Evolutionary conservation across 345 rosid genomes (phyloP).

Genomic region (Hibiscus mutabilis): DNA sequence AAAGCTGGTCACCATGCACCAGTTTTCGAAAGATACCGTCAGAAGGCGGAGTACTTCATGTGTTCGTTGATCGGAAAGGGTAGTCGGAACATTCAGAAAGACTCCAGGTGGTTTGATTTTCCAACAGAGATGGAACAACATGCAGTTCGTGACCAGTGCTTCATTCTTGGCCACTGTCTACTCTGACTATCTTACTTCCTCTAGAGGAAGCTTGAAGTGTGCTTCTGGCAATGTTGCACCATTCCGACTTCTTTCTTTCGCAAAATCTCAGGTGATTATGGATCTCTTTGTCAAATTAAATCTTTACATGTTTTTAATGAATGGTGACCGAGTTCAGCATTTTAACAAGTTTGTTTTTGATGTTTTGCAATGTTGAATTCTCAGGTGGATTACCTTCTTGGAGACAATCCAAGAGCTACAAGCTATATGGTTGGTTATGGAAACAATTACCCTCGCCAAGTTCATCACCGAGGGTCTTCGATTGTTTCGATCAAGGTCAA

Average conservation of each 20-base stretch:
- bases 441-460: constrained; percentile 80
- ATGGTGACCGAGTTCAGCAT: background rate
- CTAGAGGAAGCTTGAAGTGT: constrained; percentile 49
- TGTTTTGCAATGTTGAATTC: constrained; percentile 3
- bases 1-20: constrained; percentile 58
- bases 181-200: constrained; percentile 76
- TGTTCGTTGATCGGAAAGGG: constrained; percentile 81
- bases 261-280: constrained; percentile 67
- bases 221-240: constrained; percentile 58
- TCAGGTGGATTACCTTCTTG: constrained; percentile 90
- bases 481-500: constrained; percentile 74
- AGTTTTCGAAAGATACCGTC: constrained; percentile 60
- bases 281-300: background rate
- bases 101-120: constrained; percentile 91
- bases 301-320: background rate
- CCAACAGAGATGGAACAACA: constrained; percentile 89
- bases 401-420: constrained; percentile 94
- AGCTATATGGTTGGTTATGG: constrained; percentile 99
- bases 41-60: constrained; percentile 88
- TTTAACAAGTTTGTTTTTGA: background rate
- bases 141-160: constrained; percentile 92
- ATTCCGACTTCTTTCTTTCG: constrained; percentile 66
- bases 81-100: constrained; percentile 46
- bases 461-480: constrained; percentile 81
- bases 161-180: constrained; percentile 72